Evolutionary conservation across 192 early-diverging fungal species (phyloP).

Genomic region (Backusella tarrabulga): DNA sequence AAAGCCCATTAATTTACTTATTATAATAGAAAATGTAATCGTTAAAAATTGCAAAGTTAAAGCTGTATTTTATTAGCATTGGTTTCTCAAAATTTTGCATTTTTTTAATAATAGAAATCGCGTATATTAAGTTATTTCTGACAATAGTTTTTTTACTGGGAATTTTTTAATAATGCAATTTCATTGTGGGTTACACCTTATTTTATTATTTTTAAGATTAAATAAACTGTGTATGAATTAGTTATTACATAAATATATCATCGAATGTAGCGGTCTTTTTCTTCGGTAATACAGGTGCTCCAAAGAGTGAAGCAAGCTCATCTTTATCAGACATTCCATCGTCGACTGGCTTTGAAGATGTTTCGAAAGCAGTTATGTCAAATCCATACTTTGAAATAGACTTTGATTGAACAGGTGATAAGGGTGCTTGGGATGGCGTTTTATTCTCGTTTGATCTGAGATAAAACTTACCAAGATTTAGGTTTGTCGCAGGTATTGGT

Average conservation of each 20-base stretch:
- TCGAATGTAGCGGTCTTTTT: neutral
- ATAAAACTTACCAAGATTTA: neutral
- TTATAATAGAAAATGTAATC: neutral
- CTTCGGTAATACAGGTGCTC: neutral
- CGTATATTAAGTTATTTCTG: no score
- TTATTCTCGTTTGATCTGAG: neutral
- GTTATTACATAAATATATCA: conserved; percentile 1
- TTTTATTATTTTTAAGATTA: neutral
- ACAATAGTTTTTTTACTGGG: neutral
- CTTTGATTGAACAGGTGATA: conserved; percentile 9
- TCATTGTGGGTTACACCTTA: neutral
- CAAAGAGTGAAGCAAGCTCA: conserved; percentile 10
- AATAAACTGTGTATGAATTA: neutral
- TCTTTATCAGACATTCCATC: conserved; percentile 4
- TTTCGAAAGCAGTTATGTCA: conserved; percentile 28
- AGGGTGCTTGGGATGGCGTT: neutral
- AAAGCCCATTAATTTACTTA: neutral
- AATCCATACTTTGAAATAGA: conserved; percentile 29
- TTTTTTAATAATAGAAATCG: neutral
- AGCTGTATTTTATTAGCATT: neutral
- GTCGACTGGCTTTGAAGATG: neutral
- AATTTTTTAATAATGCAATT: neutral
- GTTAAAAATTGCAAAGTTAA: no score
- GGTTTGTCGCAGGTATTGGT: neutral
- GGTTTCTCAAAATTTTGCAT: neutral